Percentiles rank a stretch among this genome's conserved stretches.
Conservation (phyloP, 139 green algal species). For the Asterochloris sp. region DNA sequence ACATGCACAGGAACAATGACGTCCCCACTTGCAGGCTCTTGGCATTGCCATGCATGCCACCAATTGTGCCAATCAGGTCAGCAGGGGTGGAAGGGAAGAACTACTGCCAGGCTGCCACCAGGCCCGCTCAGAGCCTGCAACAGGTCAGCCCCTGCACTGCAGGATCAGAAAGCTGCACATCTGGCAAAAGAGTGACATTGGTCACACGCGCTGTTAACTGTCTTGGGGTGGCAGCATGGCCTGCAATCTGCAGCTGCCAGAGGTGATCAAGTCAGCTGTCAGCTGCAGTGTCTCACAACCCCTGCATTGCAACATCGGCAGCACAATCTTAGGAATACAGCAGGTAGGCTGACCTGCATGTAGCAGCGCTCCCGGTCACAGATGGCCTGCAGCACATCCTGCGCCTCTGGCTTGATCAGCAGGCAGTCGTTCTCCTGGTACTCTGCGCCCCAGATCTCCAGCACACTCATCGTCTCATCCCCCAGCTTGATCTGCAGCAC, state of each 20-base stretch:
- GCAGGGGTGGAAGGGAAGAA: too few relatives aligned
- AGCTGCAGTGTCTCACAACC: neutral
- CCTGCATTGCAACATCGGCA: neutral
- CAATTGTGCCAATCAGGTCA: too few relatives aligned
- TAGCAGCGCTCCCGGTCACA: conserved; percentile 88
- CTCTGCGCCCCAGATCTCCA: conserved; percentile 99
- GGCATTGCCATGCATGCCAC: too few relatives aligned
- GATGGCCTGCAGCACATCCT: conserved; percentile 74
- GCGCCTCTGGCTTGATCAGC: conserved; percentile 79
- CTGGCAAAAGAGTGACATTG: too few relatives aligned
- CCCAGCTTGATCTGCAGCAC: conserved; percentile 62
- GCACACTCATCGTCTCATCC: conserved; percentile 94
- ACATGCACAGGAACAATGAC: neutral
- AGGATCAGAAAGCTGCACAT: too few relatives aligned
- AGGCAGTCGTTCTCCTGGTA: conserved; percentile 99
- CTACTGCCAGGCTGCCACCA: too few relatives aligned
- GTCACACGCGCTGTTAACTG: too few relatives aligned
- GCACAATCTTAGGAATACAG: neutral
- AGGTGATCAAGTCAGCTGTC: neutral
- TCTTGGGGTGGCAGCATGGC: neutral
- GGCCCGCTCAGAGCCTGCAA: too few relatives aligned
- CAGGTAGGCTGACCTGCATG: conserved; percentile 67
- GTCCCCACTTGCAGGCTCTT: neutral
- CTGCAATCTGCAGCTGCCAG: neutral
- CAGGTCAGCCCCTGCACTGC: too few relatives aligned